Base-by-base conservation (phyloP, 73 alveolate species). In the Stentor roeselii region DNA sequence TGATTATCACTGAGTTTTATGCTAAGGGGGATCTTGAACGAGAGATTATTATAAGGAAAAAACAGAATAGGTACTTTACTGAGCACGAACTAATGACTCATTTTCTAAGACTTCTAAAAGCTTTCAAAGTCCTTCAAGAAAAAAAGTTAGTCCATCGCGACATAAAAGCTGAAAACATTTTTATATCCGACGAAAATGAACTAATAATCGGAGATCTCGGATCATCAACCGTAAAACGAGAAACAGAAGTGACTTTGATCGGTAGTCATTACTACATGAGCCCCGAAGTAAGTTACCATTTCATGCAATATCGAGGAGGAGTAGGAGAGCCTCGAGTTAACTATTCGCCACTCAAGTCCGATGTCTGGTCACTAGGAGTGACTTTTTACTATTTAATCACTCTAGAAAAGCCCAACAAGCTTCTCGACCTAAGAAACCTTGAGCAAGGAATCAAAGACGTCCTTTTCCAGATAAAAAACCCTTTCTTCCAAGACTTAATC, bases 361-460 rank as follows among this genome's bases (percentile, higher is more conserved):
- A 50, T 50, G 67, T 50, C 6, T 67, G 36, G 82, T 27, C 82
- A 11, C n/a, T 67, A 27, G 59, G 74, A 11, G 6, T 67, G 82
- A 67, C 36, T 67, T 67, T 67, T 27, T 67, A 11, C 78, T 59
- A 40, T 36, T 32, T 76, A n/a, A 59, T 6, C 36, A 32, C 41
- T 32, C 75, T 59, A 34, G 6, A 76, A 76, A 76, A n/a, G 34
- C 82, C 78, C 11, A 83, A 75, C 59, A 2, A 50, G 21, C 21
- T 50, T 50, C 21, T 21, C 6, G 67, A 50, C 67, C 67, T 21
- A 21, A 11, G 6, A 50, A 50, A 11, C 30, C 6, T 50, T 50
- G 67, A 50, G 6, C 30, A 11, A 11, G 21, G 21, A 11, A 50
- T 50, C 21, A 50, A 50, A 11, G 21, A 50, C 6, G 21, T 6